Conservation (phyloP, 441 rosid species). For the Hypseocharis bilobata region DNA sequence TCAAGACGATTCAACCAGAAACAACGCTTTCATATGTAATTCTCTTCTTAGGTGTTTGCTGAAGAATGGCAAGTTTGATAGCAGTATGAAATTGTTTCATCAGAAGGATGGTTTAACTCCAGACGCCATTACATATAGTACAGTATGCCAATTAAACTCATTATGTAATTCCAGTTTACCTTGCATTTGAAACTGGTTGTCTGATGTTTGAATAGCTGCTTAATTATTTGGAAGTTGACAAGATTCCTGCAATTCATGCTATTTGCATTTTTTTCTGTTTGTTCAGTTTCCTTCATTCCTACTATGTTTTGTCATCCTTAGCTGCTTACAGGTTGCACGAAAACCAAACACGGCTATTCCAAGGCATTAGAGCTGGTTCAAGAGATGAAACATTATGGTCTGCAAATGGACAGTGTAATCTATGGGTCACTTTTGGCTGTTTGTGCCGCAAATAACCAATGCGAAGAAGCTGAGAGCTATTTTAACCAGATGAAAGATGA, state of each 20-base stretch:
- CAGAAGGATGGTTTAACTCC: conserved; percentile 67
- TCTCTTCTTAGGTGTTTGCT: conserved; percentile 66
- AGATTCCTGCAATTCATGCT: conserved; percentile 4
- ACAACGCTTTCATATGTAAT: conserved; percentile 66
- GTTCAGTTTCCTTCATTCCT: conserved; percentile 17
- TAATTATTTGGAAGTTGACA: neutral
- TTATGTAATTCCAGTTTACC: neutral
- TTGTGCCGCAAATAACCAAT: conserved; percentile 71
- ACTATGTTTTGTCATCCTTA: conserved; percentile 31
- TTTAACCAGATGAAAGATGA: conserved; percentile 69
- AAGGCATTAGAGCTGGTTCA: conserved; percentile 62
- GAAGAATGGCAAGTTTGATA: conserved; percentile 57
- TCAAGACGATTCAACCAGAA: conserved; percentile 47
- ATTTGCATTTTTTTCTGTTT: neutral
- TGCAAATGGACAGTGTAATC: conserved; percentile 67
- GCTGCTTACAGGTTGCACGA: conserved; percentile 85
- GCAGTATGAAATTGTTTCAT: conserved; percentile 54
- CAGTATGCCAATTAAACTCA: conserved; percentile 37
- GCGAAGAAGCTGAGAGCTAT: conserved; percentile 62
- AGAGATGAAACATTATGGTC: conserved; percentile 47
- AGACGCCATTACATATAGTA: conserved; percentile 65
- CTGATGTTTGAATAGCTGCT: neutral
- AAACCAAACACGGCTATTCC: conserved; percentile 51
- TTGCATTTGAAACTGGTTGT: neutral
- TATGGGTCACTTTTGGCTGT: conserved; percentile 77